phyloP scores from a whole-genome alignment of 1,139 yeast species.

The Debaryomyces subglobosus region DNA sequence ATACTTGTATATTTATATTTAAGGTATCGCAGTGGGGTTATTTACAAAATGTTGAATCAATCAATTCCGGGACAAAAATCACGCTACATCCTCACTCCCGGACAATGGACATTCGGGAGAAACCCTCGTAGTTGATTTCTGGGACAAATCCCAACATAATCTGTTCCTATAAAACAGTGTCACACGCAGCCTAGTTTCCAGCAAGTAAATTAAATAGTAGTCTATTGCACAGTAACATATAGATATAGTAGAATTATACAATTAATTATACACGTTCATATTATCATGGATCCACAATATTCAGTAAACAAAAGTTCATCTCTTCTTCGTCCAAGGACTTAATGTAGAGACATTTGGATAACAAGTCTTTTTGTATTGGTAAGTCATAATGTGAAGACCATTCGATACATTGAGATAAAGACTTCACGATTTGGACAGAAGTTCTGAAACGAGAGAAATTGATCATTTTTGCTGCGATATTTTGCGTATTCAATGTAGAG shows the following conservation, averaged over 20 bases:
- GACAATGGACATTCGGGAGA: background rate
- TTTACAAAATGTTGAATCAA: conserved; percentile 3
- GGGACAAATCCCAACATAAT: conserved; percentile 3
- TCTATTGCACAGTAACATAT: background rate
- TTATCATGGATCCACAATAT: conserved; percentile 2
- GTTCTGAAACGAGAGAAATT: conserved; percentile 81
- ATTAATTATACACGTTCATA: background rate
- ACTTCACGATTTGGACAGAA: conserved; percentile 76
- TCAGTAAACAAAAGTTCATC: conserved; percentile 50
- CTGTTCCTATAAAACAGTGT: background rate
- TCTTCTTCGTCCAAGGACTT: conserved; percentile 78
- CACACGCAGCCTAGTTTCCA: background rate
- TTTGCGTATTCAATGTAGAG: conserved; percentile 15
- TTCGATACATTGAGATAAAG: conserved; percentile 79
- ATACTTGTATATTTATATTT: background rate
- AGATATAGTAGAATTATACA: background rate
- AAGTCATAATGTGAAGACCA: conserved; percentile 73
- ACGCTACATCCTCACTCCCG: background rate
- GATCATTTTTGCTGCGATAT: conserved; percentile 49
- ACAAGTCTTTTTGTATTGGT: conserved; percentile 55
- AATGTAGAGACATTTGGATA: conserved; percentile 83
- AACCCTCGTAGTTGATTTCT: background rate
- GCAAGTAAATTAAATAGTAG: background rate
- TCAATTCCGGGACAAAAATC: background rate
- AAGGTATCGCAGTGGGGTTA: conserved; percentile 1